phyloP scores from a whole-genome alignment of 2,329 filamentous ascomycete species.

The Aspergillus ochraceoroseus region DNA sequence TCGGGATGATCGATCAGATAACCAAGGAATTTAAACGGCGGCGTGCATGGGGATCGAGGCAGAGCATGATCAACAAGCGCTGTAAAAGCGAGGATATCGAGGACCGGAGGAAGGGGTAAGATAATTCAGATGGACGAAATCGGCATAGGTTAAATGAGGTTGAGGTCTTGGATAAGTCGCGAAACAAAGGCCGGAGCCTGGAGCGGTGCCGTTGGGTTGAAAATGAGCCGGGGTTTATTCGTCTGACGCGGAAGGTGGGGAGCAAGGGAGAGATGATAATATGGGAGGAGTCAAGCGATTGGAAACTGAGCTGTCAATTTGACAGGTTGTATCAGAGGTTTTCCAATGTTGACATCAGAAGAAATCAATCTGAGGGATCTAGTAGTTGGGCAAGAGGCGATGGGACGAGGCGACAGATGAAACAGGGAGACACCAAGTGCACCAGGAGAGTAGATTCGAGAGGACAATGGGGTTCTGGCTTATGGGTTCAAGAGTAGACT shows the following conservation, averaged over 20 bases:
- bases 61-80: slow-evolving; percentile 22
- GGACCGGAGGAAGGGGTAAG: background rate
- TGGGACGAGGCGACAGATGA: slow-evolving; percentile 13
- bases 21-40: slow-evolving; percentile 14
- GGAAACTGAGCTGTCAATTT: slow-evolving; percentile 15
- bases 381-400: slow-evolving; percentile 6
- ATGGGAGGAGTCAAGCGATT: slow-evolving; percentile 4
- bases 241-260: slow-evolving; percentile 5
- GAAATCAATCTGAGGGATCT: slow-evolving; percentile 9
- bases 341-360: slow-evolving; percentile 5
- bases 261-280: slow-evolving; percentile 10
- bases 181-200: slow-evolving; percentile 11
- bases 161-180: slow-evolving; percentile 11
- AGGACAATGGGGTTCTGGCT: too few species aligned
- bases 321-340: slow-evolving; percentile 17
- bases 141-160: background rate
- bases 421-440: slow-evolving; percentile 20
- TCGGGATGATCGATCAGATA: slow-evolving; percentile 17
- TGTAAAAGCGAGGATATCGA: slow-evolving; percentile 10
- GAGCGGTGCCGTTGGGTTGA: slow-evolving; percentile 15
- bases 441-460: slow-evolving; percentile 5
- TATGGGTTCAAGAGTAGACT: too few species aligned
- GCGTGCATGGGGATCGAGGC: slow-evolving; percentile 13
- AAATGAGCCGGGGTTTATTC: slow-evolving; percentile 13
- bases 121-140: slow-evolving; percentile 1